phyloP scores from a whole-genome alignment of 768 basidiomycete species.

The Calocera cornea region DNA sequence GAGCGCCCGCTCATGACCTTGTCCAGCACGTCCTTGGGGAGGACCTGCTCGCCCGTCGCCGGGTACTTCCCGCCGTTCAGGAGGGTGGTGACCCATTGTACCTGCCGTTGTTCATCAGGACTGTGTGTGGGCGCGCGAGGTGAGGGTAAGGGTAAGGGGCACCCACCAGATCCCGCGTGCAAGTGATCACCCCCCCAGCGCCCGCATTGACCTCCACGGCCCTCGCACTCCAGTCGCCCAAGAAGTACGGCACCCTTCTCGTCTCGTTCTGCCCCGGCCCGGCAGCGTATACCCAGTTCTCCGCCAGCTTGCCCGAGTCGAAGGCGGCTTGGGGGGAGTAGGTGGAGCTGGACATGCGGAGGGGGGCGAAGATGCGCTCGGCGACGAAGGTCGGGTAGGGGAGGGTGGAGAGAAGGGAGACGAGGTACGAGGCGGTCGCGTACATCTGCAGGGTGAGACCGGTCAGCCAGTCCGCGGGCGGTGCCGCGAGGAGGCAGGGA shows the following conservation, averaged over 20 bases:
- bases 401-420: slow-evolving; percentile 25
- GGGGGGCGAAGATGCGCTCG: slow-evolving; percentile 29
- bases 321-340: slow-evolving; percentile 26
- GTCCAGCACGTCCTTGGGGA: slow-evolving; percentile 23
- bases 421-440: slow-evolving; percentile 24
- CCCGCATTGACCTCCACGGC: slow-evolving; percentile 23
- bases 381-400: slow-evolving; percentile 31
- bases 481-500: background rate
- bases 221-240: slow-evolving; percentile 17
- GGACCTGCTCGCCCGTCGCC: slow-evolving; percentile 22
- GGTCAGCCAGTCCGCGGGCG: background rate
- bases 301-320: slow-evolving; percentile 23
- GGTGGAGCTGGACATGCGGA: slow-evolving; percentile 32
- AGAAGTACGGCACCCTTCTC: slow-evolving; percentile 24
- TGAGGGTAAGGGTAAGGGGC: background rate
- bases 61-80: slow-evolving; percentile 26
- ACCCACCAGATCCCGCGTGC: slow-evolving; percentile 31
- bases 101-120: slow-evolving; percentile 18
- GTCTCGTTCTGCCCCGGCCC: slow-evolving; percentile 14
- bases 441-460: slow-evolving; percentile 26
- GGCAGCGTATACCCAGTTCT: slow-evolving; percentile 21
- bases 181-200: slow-evolving; percentile 34
- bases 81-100: slow-evolving; percentile 28
- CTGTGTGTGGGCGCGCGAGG: too few species aligned
- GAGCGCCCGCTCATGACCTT: slow-evolving; percentile 25